Conservation (phyloP, 2,329 filamentous ascomycete genomes). For the Raffaelea deltoideospora region DNA sequence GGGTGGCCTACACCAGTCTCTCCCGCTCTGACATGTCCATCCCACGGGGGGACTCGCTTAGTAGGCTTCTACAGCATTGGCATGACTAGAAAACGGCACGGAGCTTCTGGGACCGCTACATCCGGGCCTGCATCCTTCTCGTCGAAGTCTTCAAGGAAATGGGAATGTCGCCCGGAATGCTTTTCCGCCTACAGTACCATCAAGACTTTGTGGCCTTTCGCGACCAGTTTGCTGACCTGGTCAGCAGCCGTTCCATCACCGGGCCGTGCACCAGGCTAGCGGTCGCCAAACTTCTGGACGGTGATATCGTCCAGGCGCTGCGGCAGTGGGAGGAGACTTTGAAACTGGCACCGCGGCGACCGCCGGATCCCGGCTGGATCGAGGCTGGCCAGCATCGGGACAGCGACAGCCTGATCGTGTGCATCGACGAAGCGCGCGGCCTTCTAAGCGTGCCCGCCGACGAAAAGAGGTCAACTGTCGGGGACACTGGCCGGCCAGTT, state of each 20-base stretch:
- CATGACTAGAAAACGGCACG: background rate
- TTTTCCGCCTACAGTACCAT: slow-evolving; percentile 1
- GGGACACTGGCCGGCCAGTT: background rate
- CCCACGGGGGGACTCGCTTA: background rate
- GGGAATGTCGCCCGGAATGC: background rate
- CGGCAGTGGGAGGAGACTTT: background rate
- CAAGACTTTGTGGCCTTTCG: background rate
- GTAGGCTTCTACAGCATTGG: background rate
- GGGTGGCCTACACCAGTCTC: slow-evolving; percentile 1
- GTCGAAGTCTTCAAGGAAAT: background rate
- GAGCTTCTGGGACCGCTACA: background rate
- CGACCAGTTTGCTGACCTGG: background rate
- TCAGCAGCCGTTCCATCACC: background rate
- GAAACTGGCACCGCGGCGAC: background rate
- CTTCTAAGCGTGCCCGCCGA: background rate
- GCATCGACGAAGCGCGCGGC: slow-evolving; percentile 1
- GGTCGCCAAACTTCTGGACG: background rate
- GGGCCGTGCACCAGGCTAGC: background rate
- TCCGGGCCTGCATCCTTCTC: background rate
- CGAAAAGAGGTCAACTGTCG: background rate
- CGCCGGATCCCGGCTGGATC: background rate
- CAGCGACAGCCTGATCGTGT: background rate
- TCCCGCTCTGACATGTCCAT: background rate
- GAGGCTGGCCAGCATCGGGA: background rate
- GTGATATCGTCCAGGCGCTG: background rate